A percentile compares a stretch with the other conserved stretches of the same genome.
Evolutionary conservation across 495 filamentous ascomycete genomes (phyloP).

Genomic region (Pseudomonodictys pantanalensis): DNA sequence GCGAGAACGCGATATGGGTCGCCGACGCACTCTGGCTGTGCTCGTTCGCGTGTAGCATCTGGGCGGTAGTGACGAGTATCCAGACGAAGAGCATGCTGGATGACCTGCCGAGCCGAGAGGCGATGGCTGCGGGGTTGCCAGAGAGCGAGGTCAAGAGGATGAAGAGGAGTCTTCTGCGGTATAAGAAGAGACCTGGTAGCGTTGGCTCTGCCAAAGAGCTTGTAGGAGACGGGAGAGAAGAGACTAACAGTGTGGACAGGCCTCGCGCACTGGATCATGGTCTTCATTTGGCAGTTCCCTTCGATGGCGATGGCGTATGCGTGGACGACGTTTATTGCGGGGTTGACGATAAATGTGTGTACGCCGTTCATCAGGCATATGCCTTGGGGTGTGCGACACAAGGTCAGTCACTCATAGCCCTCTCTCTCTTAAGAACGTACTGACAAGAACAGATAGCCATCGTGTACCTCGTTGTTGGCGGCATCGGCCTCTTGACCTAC

Average conservation of each 20-base stretch:
- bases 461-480: slow-evolving; percentile 15
- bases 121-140: slow-evolving; percentile 1
- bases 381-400: slow-evolving; percentile 7
- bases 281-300: slow-evolving; percentile 32
- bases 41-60: slow-evolving; percentile 26
- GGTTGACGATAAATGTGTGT: slow-evolving; percentile 27
- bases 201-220: too few species aligned
- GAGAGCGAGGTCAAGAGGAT: slow-evolving; percentile 22
- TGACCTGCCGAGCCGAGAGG: slow-evolving; percentile 21
- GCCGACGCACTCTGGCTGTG: slow-evolving; percentile 23
- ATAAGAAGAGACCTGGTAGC: slow-evolving; percentile 24
- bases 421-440: not conserved
- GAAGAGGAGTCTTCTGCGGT: slow-evolving; percentile 13
- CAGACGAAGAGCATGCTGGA: slow-evolving; percentile 28
- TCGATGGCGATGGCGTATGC: slow-evolving; percentile 29
- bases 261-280: slow-evolving; percentile 23
- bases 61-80: slow-evolving; percentile 28
- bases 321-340: slow-evolving; percentile 25
- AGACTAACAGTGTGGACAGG: too few species aligned
- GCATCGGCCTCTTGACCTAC: slow-evolving; percentile 23
- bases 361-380: slow-evolving; percentile 20
- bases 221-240: too few species aligned
- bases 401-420: slow-evolving; percentile 5
- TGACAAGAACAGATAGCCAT: slow-evolving; percentile 19
- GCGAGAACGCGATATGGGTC: slow-evolving; percentile 9